Base-by-base conservation (phyloP, 495 filamentous ascomycete species). In the Aspergillus sclerotioniger region DNA sequence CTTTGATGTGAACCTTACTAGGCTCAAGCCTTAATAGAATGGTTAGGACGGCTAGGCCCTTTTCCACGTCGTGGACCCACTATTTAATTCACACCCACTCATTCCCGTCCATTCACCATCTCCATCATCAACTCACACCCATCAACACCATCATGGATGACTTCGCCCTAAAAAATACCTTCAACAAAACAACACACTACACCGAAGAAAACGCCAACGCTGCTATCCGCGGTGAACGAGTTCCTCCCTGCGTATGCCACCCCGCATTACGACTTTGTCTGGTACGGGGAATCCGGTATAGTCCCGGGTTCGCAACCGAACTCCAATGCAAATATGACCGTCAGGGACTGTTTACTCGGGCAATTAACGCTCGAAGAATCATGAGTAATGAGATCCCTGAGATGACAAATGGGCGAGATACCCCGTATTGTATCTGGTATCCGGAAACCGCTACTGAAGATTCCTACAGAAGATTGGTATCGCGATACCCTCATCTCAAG, bases 371-470 rank as follows among this genome's bases (percentile, higher is more conserved):
- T 0, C 58, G 58, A 28, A 45, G 16, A 0, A 60, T 60, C 3
- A 55, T 60, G 58, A 60, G 58, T 45, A 60, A 60, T 21, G 29
- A 31, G 35, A 37, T 59, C 0, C 57, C 57, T 9, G 43, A 29
- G 7, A 54, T 59, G 45, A 41, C 6, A 7, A 28, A 17, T 17
- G 35, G 8, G 51, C 63, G 72, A 37, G 64, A 71, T 47, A 71
- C 65, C 51, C 57, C 65, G 49, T 79, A 79, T 62, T 76, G 74
- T 53, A 72, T 79, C 19, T 77, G 75, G 75, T 56, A 77, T 59
- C 74, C 74, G 10, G 63, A 73, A 0, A 28, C 66, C 21, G 64
- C 73, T 39, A 53, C 43, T 12, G 73, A 77, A 61, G 60, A 67
- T 25, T 76, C 75, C 13, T 54, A 61, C 8, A 47, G 57, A 21